Percentiles rank a stretch among this genome's conserved stretches.
These are phyloP conservation scores for Aureobasidium zeae DNA, from an alignment of 2,329 filamentous ascomycete species.

Conservation along the genomic window DNA sequence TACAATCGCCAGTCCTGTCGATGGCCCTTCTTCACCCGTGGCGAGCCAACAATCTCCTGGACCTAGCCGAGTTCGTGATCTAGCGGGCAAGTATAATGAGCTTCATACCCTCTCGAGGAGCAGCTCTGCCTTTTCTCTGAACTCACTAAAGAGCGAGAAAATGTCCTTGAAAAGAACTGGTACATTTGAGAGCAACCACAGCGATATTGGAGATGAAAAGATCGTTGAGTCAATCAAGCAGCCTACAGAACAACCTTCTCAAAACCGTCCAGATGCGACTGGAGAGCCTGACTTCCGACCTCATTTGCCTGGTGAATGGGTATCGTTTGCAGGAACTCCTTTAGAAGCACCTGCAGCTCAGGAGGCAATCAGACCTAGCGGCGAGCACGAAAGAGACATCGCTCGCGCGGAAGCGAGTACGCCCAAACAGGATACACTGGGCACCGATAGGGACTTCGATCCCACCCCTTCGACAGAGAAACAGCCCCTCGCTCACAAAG, in stretches of 20 bases:
- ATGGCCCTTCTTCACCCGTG: not conserved
- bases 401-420: slow-evolving; percentile 18
- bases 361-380: not conserved
- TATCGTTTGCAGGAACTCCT: slow-evolving; percentile 39
- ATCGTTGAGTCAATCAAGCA: slow-evolving; percentile 1
- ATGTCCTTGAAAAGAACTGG: slow-evolving; percentile 22
- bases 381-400: slow-evolving; percentile 14
- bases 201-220: not conserved
- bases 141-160: slow-evolving; percentile 33
- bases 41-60: slow-evolving; percentile 3
- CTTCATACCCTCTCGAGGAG: slow-evolving; percentile 36
- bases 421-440: not conserved
- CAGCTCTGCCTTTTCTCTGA: slow-evolving; percentile 37
- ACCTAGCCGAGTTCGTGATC: slow-evolving; percentile 42
- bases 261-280: slow-evolving; percentile 15
- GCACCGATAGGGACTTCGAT: slow-evolving; percentile 20
- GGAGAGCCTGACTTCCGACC: slow-evolving; percentile 40
- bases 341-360: slow-evolving; percentile 22
- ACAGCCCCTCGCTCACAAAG: slow-evolving; percentile 22
- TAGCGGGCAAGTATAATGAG: slow-evolving; percentile 43
- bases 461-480: slow-evolving; percentile 29
- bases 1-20: slow-evolving; percentile 1
- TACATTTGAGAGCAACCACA: slow-evolving; percentile 18
- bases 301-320: slow-evolving; percentile 45
- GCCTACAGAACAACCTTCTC: not conserved